Percentiles rank a stretch among this genome's conserved stretches.
These are phyloP conservation scores for Epichloe brachyelytri DNA, from an alignment of 2,329 filamentous ascomycete species.

Conservation along the genomic window DNA sequence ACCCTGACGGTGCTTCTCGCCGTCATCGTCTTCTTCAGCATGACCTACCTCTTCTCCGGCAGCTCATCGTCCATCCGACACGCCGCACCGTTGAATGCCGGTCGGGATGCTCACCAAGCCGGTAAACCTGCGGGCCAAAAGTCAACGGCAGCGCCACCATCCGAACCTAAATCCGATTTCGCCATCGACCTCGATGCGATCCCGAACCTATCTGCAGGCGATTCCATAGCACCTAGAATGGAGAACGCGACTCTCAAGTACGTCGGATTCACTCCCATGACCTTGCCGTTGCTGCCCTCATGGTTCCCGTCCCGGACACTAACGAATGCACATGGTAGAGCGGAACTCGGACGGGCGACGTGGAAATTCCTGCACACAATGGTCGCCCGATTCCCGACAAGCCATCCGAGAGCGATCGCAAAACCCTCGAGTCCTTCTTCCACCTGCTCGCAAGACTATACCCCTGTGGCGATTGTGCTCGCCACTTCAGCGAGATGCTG, in stretches of 20 bases:
- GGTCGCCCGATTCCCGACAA: slow-evolving; percentile 55
- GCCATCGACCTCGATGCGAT: slow-evolving; percentile 28
- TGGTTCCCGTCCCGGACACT: neutral
- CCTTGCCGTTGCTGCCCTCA: neutral
- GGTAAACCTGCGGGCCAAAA: neutral
- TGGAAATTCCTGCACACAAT: slow-evolving; percentile 63
- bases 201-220: slow-evolving; percentile 46
- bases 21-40: slow-evolving; percentile 40
- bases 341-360: slow-evolving; percentile 52
- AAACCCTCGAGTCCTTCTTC: slow-evolving; percentile 51
- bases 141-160: neutral
- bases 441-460: slow-evolving; percentile 56
- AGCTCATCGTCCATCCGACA: slow-evolving; percentile 3
- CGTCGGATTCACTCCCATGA: slow-evolving; percentile 9
- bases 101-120: neutral
- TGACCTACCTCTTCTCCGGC: slow-evolving; percentile 47
- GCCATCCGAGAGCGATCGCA: slow-evolving; percentile 47
- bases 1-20: slow-evolving; percentile 40
- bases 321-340: slow-evolving; percentile 23
- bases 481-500: slow-evolving; percentile 52
- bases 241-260: slow-evolving; percentile 74
- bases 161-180: slow-evolving; percentile 17
- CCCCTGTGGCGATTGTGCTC: slow-evolving; percentile 56
- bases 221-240: slow-evolving; percentile 66
- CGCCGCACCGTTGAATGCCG: slow-evolving; percentile 8